These are phyloP conservation scores for Blastosporella zonata DNA, from an alignment of 1,284 basidiomycete genomes.

Conservation along the genomic window DNA sequence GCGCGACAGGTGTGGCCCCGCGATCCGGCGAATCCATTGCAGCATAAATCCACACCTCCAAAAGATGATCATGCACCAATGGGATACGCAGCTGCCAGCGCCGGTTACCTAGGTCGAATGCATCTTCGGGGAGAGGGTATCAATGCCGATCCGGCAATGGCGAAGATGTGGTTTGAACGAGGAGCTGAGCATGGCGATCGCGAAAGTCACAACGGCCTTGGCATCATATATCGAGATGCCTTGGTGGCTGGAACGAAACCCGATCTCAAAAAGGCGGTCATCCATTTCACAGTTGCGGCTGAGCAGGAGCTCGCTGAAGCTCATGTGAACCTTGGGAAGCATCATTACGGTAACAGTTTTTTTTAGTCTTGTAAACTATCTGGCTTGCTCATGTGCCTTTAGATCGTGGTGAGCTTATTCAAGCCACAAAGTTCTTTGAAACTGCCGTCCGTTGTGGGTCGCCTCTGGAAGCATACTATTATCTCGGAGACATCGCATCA, in stretches of 20 bases:
- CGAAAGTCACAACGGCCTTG: constrained; percentile 87
- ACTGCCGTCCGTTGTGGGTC: constrained; percentile 81
- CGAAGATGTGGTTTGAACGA: constrained; percentile 93
- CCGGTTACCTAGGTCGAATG: constrained; percentile 90
- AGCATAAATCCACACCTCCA: constrained; percentile 36
- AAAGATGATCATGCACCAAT: constrained; percentile 58
- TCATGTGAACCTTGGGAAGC: constrained; percentile 86
- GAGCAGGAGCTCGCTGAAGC: constrained; percentile 86
- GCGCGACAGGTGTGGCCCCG: constrained; percentile 82
- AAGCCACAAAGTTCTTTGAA: constrained; percentile 77
- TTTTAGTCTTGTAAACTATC: not conserved
- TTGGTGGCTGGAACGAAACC: constrained; percentile 58
- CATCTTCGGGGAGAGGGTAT: constrained; percentile 92
- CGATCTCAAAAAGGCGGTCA: constrained; percentile 68
- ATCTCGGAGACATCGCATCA: constrained; percentile 79
- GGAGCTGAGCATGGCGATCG: constrained; percentile 81
- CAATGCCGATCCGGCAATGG: constrained; percentile 70
- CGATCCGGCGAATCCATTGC: constrained; percentile 58
- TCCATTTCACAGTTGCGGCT: constrained; percentile 79
- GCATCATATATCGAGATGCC: constrained; percentile 91
- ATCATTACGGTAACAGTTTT: constrained; percentile 66
- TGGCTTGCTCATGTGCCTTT: constrained; percentile 5
- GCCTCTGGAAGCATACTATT: constrained; percentile 90
- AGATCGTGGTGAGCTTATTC: constrained; percentile 63
- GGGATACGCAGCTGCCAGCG: constrained; percentile 73